Conservation (phyloP, 495 filamentous ascomycete species). For the Tuber brumale region DNA sequence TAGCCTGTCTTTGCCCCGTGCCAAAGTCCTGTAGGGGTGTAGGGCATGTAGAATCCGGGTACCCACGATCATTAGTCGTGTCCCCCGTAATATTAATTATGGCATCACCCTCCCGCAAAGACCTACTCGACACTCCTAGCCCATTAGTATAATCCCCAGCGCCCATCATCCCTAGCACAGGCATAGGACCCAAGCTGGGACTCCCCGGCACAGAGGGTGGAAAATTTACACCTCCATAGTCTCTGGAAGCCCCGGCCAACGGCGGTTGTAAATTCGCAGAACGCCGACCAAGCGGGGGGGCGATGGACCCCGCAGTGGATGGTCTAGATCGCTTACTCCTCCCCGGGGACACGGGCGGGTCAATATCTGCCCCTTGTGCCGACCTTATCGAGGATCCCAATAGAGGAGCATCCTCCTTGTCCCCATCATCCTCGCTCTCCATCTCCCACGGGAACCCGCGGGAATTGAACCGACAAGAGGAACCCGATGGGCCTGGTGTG, state of each 20-base stretch:
- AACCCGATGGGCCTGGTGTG: conserved; percentile 18
- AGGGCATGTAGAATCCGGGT: conserved; percentile 25
- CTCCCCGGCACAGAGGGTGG: conserved; percentile 87
- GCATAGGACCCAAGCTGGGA: conserved; percentile 51
- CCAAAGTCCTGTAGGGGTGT: conserved; percentile 36
- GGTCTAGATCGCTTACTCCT: conserved; percentile 28
- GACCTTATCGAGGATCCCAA: conserved; percentile 44
- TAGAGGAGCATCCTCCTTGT: conserved; percentile 57
- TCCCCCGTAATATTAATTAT: conserved; percentile 39
- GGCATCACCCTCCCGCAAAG: conserved; percentile 46
- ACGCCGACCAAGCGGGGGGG: neutral
- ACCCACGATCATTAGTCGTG: conserved; percentile 16
- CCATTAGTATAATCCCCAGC: conserved; percentile 32
- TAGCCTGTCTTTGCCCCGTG: conserved; percentile 37
- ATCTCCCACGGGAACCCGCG: conserved; percentile 24
- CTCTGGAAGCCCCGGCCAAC: conserved; percentile 8
- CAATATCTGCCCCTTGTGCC: conserved; percentile 12
- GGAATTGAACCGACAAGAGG: conserved; percentile 22
- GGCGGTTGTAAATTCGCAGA: conserved; percentile 1
- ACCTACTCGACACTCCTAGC: conserved; percentile 52
- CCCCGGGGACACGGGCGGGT: conserved; percentile 24
- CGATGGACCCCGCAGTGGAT: conserved; percentile 23
- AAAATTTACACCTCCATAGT: conserved; percentile 62
- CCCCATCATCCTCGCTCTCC: conserved; percentile 42
- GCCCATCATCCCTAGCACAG: conserved; percentile 24